phyloP scores from a whole-genome alignment of 257 asterid genomes.

The Solanum bulbocastanum region DNA sequence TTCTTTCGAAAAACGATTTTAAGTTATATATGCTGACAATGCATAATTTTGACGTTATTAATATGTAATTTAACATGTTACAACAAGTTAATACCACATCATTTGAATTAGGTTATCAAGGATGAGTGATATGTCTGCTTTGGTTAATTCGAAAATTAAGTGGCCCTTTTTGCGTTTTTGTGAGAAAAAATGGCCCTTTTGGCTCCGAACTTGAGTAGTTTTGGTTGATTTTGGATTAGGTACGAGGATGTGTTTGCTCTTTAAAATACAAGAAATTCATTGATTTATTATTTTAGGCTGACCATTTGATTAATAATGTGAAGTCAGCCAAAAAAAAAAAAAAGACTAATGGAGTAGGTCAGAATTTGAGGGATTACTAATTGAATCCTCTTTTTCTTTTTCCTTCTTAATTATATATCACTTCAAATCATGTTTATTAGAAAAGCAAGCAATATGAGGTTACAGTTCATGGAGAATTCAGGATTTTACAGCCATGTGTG shows the following conservation, averaged over 20 bases:
- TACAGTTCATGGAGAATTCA: background rate
- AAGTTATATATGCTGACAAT: background rate
- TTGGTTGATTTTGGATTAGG: background rate
- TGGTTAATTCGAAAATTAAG: background rate
- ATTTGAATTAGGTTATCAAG: background rate
- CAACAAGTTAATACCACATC: background rate
- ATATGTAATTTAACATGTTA: background rate
- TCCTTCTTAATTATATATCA: background rate
- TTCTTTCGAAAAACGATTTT: background rate
- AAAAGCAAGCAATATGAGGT: background rate
- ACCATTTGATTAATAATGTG: background rate
- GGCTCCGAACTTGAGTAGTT: background rate
- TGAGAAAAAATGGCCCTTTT: too few species aligned
- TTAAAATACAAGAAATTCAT: background rate
- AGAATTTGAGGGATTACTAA: background rate
- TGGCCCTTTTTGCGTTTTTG: background rate
- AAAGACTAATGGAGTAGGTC: background rate
- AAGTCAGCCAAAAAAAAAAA: background rate
- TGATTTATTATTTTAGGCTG: background rate
- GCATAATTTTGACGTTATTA: background rate
- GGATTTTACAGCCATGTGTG: rapidly evolving
- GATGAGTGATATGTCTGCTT: background rate
- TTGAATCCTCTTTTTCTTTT: background rate
- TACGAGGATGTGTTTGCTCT: background rate
- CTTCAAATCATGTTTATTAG: background rate